Conservation (phyloP, 176 grass and related monocot genomes). For the Phragmites australis region DNA sequence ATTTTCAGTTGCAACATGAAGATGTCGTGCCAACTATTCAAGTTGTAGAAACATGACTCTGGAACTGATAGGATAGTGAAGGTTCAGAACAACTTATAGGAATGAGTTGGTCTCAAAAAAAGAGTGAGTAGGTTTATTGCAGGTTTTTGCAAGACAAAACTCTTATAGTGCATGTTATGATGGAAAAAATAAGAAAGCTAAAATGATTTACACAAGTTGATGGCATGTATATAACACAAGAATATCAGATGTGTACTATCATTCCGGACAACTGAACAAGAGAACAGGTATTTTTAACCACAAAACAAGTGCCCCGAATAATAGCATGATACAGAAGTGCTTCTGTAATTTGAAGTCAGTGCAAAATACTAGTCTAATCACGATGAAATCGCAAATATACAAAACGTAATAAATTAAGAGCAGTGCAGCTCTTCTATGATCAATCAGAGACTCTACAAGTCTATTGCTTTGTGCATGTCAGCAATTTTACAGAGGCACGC, state of each 20-base stretch:
- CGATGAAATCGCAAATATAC: slow-evolving; percentile 12
- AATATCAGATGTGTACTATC: neutral
- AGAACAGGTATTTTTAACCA: slow-evolving; percentile 18
- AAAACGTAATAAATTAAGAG: neutral
- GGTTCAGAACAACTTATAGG: slow-evolving; percentile 3
- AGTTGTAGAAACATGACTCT: neutral
- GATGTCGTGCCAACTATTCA: neutral
- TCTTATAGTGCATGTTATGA: neutral
- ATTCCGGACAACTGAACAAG: neutral
- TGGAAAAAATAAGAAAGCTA: neutral
- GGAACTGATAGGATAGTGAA: neutral
- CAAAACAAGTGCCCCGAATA: slow-evolving; percentile 20
- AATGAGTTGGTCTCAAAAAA: too few relatives aligned
- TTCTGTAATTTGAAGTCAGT: slow-evolving; percentile 1
- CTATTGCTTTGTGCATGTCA: slow-evolving; percentile 2
- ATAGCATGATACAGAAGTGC: neutral
- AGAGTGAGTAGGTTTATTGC: too few relatives aligned
- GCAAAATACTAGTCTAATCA: slow-evolving; percentile 20
- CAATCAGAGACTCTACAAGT: neutral
- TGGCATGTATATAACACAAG: slow-evolving; percentile 12
- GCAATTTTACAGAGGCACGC: neutral
- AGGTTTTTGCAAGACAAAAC: neutral
- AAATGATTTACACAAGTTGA: slow-evolving; percentile 4
- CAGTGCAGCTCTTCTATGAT: neutral
- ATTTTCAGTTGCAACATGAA: neutral